Evolutionary conservation across 164 flowering plant species (phyloP), one percentile per base, ranked within the genome.

Genomic region (Sedum album): DNA sequence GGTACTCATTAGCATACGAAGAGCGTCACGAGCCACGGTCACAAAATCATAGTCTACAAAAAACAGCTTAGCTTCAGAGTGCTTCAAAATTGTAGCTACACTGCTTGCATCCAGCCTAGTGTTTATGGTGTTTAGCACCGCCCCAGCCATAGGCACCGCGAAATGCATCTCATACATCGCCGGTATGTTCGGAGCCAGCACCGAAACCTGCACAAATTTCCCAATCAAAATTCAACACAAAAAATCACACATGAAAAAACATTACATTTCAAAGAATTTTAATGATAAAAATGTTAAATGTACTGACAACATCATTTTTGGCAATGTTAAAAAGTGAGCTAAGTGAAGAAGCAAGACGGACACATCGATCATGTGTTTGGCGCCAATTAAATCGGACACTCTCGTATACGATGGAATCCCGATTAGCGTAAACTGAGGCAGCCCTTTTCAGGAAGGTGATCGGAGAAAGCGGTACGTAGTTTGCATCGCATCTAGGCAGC

Each of bases 61-160:
- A 70, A 94, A 77, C 9, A 85, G 57, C 75, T 90, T 91, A 15
- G 97, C 88, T 48, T 81, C 93, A 0, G 98, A 85, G 76, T 91
- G 98, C 25, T 66, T 74, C 63, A 94, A 86, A 57, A 94, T 86
- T 62, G 85, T 76, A 55, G 93, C 89, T 2, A 91, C 67, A 65
- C 46, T 83, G 9, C 76, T 78, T 21, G 91, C 84, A 60, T 94
- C 91, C 0, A 94, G 88, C 60, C 96, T 73, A 11, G 88, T 78
- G 72, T 94, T 94, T 67, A 91, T 85, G 65, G 93, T 68, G 83
- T 90, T 90, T 6, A 93, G 85, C 4, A 93, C 87, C 0, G 96
- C 97, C 2, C 91, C 92, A 1, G 97, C 91, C 98, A 94, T 91
- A 11, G 98, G 91, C 21, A 94, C 97, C 1, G 93, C 97, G 63